A percentile compares a stretch with the other conserved stretches of the same genome.
Conservation (phyloP, 169 alveolate genomes). For the Cystoisospora suis region DNA sequence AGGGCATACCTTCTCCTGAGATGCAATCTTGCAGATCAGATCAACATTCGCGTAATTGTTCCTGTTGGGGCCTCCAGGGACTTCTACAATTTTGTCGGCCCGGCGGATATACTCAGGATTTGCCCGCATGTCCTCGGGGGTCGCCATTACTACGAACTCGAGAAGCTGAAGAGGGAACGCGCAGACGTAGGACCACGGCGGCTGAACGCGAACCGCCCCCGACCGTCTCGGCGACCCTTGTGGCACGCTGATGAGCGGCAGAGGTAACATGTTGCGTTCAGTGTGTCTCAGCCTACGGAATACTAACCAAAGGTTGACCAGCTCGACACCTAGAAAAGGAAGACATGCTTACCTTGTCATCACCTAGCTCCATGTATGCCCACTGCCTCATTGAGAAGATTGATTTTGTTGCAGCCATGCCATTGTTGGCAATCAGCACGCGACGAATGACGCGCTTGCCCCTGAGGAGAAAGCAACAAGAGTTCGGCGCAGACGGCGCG, state of each 20-base stretch:
- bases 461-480: conserved; percentile 16
- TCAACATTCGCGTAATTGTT: conserved; percentile 81
- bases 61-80: conserved; percentile 79
- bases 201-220: too few species aligned
- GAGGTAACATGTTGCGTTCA: too few species aligned
- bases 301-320: too few species aligned
- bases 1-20: not conserved
- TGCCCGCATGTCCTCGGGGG: conserved; percentile 80
- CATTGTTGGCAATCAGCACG: conserved; percentile 74
- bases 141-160: conserved; percentile 82
- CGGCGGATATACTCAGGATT: conserved; percentile 76
- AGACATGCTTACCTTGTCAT: conserved; percentile 53
- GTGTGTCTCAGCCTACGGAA: too few species aligned
- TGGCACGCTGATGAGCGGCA: too few species aligned
- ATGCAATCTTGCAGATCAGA: conserved; percentile 77
- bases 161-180: conserved; percentile 60
- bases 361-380: conserved; percentile 71
- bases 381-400: conserved; percentile 75
- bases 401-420: conserved; percentile 76
- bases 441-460: conserved; percentile 71
- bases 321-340: too few species aligned
- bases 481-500: too few species aligned
- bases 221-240: too few species aligned
- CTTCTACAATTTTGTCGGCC: conserved; percentile 77
- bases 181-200: not conserved